Percentiles rank a stretch among this genome's conserved stretches.
These are phyloP conservation scores for Tuber magnatum DNA, from an alignment of 495 filamentous ascomycete species.

Conservation along the genomic window DNA sequence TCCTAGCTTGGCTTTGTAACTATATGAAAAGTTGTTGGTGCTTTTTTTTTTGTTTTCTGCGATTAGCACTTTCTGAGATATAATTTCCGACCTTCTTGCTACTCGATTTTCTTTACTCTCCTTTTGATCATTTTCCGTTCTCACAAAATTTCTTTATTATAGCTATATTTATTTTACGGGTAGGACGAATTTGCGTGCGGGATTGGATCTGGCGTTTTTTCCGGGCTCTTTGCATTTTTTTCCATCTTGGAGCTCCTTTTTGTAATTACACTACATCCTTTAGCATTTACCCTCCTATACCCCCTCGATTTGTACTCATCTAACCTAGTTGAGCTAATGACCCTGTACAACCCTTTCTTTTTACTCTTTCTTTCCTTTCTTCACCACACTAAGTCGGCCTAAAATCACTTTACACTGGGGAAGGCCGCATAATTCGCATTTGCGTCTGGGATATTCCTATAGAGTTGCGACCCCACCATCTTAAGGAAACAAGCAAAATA, in stretches of 20 bases:
- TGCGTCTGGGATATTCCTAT: background rate
- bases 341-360: background rate
- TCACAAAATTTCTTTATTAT: background rate
- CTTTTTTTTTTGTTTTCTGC: background rate
- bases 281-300: background rate
- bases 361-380: background rate
- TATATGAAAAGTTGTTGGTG: background rate
- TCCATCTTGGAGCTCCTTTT: background rate
- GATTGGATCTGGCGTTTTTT: background rate
- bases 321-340: background rate
- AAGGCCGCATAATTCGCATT: background rate
- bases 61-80: background rate
- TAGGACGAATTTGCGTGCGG: background rate
- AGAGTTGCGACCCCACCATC: background rate
- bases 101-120: background rate
- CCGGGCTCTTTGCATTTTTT: slow-evolving; percentile 1
- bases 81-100: background rate
- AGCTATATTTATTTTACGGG: background rate
- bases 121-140: background rate
- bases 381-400: background rate
- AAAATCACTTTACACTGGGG: background rate
- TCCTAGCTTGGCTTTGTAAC: background rate
- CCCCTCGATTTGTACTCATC: background rate
- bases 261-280: background rate
- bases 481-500: background rate